Evolutionary conservation across 148 eudicot species (phyloP).

Genomic region (Rhododendron ovatum): DNA sequence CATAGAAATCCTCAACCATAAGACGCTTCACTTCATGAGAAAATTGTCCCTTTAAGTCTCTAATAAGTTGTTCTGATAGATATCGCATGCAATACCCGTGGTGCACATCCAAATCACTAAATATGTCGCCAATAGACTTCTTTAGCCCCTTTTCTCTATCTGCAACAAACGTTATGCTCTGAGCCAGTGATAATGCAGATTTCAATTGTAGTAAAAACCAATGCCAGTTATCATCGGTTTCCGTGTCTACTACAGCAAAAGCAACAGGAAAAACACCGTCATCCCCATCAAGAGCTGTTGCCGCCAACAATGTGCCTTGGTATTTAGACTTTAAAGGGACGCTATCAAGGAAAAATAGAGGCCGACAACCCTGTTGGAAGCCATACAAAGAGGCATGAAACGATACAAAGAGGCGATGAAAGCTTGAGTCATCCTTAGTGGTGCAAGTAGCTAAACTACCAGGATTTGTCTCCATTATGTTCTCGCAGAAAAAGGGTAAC

Average conservation of each 20-base stretch:
- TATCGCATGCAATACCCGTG: constrained; percentile 74
- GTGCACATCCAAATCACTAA: constrained; percentile 39
- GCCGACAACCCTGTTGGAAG: constrained; percentile 84
- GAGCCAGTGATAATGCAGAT: constrained; percentile 44
- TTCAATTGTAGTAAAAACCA: constrained; percentile 82
- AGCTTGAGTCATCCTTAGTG: constrained; percentile 86
- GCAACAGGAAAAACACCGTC: constrained; percentile 90
- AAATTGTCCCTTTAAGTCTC: constrained; percentile 69
- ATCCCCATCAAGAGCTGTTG: constrained; percentile 82
- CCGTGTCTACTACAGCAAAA: constrained; percentile 79
- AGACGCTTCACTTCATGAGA: constrained; percentile 88
- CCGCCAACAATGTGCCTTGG: constrained; percentile 81
- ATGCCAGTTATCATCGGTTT: constrained; percentile 81
- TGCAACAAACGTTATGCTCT: constrained; percentile 69
- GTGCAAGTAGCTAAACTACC: constrained; percentile 92
- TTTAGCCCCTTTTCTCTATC: constrained; percentile 73
- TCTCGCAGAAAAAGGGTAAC: constrained; percentile 71
- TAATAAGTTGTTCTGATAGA: constrained; percentile 51
- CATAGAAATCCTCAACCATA: constrained; percentile 68
- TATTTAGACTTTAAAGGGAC: constrained; percentile 74
- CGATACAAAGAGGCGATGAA: constrained; percentile 84
- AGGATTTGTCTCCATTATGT: constrained; percentile 92
- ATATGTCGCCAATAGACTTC: constrained; percentile 67
- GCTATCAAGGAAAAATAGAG: constrained; percentile 84
- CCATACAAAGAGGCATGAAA: constrained; percentile 82